Base-by-base conservation (phyloP, 129 eudicot species). In the Deinandra increscens region DNA sequence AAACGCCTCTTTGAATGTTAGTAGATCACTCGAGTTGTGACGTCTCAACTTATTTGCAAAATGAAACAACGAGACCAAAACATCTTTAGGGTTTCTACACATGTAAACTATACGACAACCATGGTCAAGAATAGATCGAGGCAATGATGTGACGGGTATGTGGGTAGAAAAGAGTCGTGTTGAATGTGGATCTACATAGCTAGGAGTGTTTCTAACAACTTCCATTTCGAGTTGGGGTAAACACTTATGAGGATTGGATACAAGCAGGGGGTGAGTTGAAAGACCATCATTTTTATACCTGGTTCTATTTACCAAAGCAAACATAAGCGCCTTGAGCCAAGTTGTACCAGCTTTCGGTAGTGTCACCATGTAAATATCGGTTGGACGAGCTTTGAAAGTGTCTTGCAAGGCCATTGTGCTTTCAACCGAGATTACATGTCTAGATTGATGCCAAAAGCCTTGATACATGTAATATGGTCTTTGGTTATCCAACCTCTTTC, bases 81-180 rank as follows among this genome's bases (percentile, higher is more conserved):
- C 71, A 45, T 87, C 90, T 75, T 87, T 84, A 0, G 96, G 85
- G 22, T 88, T 77, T 45, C 96, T 51, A 39, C 83, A 78, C 39
- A 83, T 15, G 29, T 85, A 83, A 9, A 85, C 81, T 23, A 88
- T 9, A 4, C 66, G 73, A 56, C 83, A 75, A 13, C 65, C 72
- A 0, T 75, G 81, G 44, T 29, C 58, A 17, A 43, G 62, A 39
- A 85, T 37, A 0, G 91, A 76, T 11, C 42, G 29, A 0, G 89
- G 83, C 23, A 88, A 70, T 2, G 70, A 71, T 23, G 55, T 51
- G 69, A 62, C 69, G 9, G 84, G 78, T 1, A 81, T 65, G 41
- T 81, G 84, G 39, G 84, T 71, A 12, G 66, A 67, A 43, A 58
- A 65, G 58, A 81, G 58, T 31, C 71, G 78, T 0, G 71, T 75